A percentile compares a stretch with the other conserved stretches of the same genome.
Evolutionary conservation across 768 basidiomycete species (phyloP).

Genomic region (Austroboletus eburneus): DNA sequence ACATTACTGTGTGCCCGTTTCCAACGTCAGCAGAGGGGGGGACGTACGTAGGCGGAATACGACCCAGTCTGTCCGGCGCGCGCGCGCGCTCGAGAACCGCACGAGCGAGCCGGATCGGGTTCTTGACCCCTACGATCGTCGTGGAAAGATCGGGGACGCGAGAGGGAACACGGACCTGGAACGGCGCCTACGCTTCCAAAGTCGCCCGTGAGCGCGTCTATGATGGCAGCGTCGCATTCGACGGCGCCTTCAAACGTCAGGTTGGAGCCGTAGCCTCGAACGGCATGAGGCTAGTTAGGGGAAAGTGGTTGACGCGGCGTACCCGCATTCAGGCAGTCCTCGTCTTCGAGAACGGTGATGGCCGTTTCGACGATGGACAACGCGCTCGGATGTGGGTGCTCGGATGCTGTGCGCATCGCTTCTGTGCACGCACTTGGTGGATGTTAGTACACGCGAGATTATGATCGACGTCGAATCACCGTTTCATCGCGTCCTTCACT

Average conservation of each 20-base stretch:
- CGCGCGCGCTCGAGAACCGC: constrained; percentile 52
- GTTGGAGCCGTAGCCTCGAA: constrained; percentile 70
- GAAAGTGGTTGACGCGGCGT: background rate
- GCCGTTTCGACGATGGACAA: constrained; percentile 50
- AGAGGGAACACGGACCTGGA: constrained; percentile 41
- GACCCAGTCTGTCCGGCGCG: constrained; percentile 48
- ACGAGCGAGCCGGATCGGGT: constrained; percentile 63
- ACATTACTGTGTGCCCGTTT: no score
- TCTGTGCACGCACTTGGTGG: constrained; percentile 48
- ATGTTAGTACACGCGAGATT: background rate
- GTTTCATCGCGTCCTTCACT: constrained; percentile 53
- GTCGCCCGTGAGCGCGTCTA: constrained; percentile 43
- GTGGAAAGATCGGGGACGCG: background rate
- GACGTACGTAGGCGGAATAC: constrained; percentile 68
- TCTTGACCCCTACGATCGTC: constrained; percentile 52
- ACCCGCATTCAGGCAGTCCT: constrained; percentile 71
- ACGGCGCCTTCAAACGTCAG: constrained; percentile 69
- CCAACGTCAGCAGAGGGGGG: no score
- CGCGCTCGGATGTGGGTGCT: constrained; percentile 22
- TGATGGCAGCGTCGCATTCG: constrained; percentile 80
- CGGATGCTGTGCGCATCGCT: constrained; percentile 30
- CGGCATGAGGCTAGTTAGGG: no score
- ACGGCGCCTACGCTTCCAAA: constrained; percentile 77
- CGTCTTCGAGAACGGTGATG: constrained; percentile 60
- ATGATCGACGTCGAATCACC: constrained; percentile 34